These are phyloP conservation scores for Silene uniflora DNA, from an alignment of 148 eudicot species.

Conservation along the genomic window DNA sequence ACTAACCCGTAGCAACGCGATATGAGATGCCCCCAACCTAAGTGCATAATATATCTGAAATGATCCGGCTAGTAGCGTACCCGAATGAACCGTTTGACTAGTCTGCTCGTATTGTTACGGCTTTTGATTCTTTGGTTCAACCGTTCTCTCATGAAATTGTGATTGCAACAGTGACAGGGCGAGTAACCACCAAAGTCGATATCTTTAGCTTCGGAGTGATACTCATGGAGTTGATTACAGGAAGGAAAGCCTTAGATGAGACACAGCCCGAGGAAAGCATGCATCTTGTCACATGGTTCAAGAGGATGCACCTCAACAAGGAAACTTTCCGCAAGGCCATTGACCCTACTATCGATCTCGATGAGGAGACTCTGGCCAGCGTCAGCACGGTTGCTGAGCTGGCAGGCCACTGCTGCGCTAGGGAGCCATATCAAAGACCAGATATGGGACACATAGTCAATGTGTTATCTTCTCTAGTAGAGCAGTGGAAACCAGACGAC, in stretches of 20 bases:
- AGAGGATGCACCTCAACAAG: conserved; percentile 79
- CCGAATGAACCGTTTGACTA: too few relatives aligned
- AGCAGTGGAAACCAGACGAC: conserved; percentile 76
- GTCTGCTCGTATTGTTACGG: not conserved
- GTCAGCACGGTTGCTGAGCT: conserved; percentile 82
- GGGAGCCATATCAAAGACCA: conserved; percentile 91
- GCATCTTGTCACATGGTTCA: conserved; percentile 95
- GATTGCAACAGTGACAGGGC: conserved; percentile 67
- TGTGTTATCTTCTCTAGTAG: conserved; percentile 78
- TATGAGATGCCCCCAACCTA: not conserved
- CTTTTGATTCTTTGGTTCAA: not conserved
- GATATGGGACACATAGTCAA: conserved; percentile 94
- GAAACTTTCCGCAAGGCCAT: conserved; percentile 80
- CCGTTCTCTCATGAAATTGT: not conserved
- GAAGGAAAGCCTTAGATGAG: conserved; percentile 83
- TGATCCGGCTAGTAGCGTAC: not conserved
- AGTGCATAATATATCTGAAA: not conserved
- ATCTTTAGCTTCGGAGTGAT: conserved; percentile 85
- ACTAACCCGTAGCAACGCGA: not conserved
- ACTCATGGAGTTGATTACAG: conserved; percentile 82
- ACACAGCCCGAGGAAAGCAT: conserved; percentile 88
- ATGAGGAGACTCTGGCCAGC: conserved; percentile 68
- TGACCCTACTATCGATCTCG: conserved; percentile 65
- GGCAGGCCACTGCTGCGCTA: conserved; percentile 89
- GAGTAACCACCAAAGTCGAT: conserved; percentile 91